Evolutionary conservation across 2,329 filamentous ascomycete genomes (phyloP), one percentile per base, ranked within the genome.

Genomic region (Aspergillus sp.): DNA sequence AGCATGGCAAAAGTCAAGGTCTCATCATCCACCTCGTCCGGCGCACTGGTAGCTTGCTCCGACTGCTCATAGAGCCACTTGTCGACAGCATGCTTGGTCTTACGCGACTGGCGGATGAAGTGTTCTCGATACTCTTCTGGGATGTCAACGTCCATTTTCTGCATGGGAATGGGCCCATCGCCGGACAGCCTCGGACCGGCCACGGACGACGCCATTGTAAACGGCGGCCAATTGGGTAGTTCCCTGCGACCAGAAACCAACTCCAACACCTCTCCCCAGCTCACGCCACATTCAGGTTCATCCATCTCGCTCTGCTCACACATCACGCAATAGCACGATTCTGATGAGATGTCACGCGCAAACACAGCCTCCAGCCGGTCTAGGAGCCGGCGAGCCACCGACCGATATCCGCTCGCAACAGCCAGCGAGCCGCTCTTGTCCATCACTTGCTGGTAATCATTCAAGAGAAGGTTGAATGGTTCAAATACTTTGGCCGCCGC

Each of bases 191-290:
- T 72, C n/a, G 76, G 59, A 8, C 69, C 69, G 19, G 62, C 54
- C 11, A 69, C 55, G 3, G 83, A 66, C 30, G 73, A 67, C 3
- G 73, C 73, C 45, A 88, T 72, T 44, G 82, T 77, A 51, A 95
- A 91, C 0, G 89, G 86, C 14, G 89, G 89, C 89, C 89, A 95
- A 11, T 71, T 63, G 0, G 89, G 88, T 32, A 95, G 69, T 46
- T 93, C 86, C 37, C 85, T 76, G 34, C 89, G 78, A 12, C 89
- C 89, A 42, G 86, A 91, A 8, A 94, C 86, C 53, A 88, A 79
- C 59, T 98, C 91, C 15, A 98, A 64, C 8, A 96, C 86, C 54
- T 96, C 89, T 7, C 91, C 89, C 89, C 89, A 98, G 41, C 85
- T 91, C 17, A 95, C 69, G 2, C 86, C 88, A 2, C 53, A 47